Evolutionary conservation across 176 grass and related monocot genomes (phyloP).

Genomic region (Rhynchospora breviuscula): DNA sequence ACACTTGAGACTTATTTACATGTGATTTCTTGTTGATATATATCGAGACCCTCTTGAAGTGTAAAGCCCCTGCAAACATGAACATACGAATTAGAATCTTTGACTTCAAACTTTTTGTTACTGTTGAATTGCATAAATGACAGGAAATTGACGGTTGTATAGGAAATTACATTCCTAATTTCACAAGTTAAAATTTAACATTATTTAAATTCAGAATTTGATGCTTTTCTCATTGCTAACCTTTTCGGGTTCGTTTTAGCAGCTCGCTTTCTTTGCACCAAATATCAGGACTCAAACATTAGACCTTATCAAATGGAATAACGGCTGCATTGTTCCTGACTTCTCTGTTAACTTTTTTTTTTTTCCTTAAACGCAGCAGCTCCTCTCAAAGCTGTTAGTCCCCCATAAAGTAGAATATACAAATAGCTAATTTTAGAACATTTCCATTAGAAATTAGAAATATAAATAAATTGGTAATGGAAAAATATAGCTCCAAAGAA

Average conservation of each 20-base stretch:
- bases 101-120: background rate
- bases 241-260: constrained; percentile 83
- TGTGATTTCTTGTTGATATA: constrained; percentile 90
- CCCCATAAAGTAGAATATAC: background rate
- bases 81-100: constrained; percentile 15
- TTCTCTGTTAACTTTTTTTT: constrained; percentile 63
- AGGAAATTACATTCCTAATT: background rate
- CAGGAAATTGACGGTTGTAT: background rate
- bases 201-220: background rate
- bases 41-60: constrained; percentile 54
- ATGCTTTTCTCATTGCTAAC: constrained; percentile 21
- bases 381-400: constrained; percentile 64
- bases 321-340: constrained; percentile 60
- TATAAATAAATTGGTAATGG: too few species aligned
- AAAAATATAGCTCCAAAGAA: too few species aligned
- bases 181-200: constrained; percentile 17
- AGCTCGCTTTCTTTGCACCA: constrained; percentile 97
- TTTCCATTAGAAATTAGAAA: too few species aligned
- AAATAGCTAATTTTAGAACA: too few species aligned
- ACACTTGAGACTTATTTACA: constrained; percentile 29
- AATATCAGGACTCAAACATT: constrained; percentile 63
- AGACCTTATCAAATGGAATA: constrained; percentile 75
- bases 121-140: background rate
- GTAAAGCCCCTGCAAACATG: constrained; percentile 56
- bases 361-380: constrained; percentile 72